phyloP scores from a whole-genome alignment of 2,329 filamentous ascomycete genomes.

The Pleomassaria siparia region DNA sequence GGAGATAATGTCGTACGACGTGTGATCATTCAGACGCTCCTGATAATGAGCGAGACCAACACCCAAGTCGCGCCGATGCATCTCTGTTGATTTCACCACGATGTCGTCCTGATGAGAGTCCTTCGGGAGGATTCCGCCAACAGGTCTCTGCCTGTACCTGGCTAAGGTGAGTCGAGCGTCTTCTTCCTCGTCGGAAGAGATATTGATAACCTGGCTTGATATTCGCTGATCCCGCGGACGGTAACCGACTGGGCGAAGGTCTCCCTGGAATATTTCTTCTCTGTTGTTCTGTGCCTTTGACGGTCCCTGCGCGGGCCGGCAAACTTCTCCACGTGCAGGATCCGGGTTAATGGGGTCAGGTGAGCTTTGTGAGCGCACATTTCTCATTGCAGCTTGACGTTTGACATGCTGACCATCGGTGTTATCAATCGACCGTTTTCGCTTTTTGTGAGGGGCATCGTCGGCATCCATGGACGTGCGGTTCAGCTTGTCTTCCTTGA shows the following conservation, averaged over 20 bases:
- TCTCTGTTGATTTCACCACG: constrained; percentile 19
- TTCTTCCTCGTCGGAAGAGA: background rate
- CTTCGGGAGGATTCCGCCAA: constrained; percentile 1
- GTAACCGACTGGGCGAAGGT: background rate
- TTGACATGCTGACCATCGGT: background rate
- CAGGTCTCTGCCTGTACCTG: background rate
- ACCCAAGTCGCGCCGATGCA: background rate
- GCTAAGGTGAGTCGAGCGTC: background rate
- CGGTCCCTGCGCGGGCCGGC: background rate
- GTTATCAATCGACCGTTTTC: background rate
- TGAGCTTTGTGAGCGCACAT: background rate
- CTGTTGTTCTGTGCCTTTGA: background rate
- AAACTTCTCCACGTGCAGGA: background rate
- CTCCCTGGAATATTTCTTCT: background rate
- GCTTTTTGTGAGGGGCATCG: background rate
- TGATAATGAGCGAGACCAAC: constrained; percentile 12
- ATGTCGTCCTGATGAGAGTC: constrained; percentile 17
- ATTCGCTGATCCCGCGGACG: background rate
- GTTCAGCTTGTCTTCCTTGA: background rate
- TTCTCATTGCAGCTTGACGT: background rate
- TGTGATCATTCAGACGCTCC: background rate
- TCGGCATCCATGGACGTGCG: background rate
- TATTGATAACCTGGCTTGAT: background rate
- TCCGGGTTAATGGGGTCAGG: background rate
- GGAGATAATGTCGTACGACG: background rate